These are phyloP conservation scores for Dictyostelium purpureum DNA, from an alignment of 78 protist species.

Conservation along the genomic window DNA sequence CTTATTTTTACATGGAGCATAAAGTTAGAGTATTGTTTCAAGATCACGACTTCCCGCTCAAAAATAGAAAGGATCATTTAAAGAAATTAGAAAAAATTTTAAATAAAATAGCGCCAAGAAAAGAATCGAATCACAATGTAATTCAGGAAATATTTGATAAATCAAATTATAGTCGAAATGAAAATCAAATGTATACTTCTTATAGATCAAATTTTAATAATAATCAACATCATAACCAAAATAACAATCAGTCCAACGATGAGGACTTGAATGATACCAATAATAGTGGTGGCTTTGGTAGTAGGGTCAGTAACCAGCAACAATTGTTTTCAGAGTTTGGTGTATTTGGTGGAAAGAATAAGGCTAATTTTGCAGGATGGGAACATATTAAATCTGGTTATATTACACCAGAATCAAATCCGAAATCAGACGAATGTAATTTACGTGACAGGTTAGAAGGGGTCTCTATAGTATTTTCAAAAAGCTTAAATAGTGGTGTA, in stretches of 20 bases:
- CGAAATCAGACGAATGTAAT: conserved; percentile 40
- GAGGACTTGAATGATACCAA: background rate
- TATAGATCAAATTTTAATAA: too few relatives aligned
- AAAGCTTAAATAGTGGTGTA: background rate
- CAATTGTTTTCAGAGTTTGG: conserved; percentile 1
- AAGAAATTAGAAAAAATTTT: conserved; percentile 2
- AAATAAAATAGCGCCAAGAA: background rate
- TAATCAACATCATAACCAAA: background rate
- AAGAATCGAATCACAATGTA: background rate
- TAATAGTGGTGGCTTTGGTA: too few relatives aligned
- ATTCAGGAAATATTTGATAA: conserved; percentile 18
- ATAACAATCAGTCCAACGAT: background rate
- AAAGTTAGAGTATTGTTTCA: conserved; percentile 33
- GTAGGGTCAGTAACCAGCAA: background rate
- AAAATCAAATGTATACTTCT: too few relatives aligned
- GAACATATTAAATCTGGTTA: conserved; percentile 52
- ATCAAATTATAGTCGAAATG: background rate
- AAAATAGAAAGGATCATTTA: background rate
- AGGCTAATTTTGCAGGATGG: conserved; percentile 40
- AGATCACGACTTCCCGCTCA: conserved; percentile 5
- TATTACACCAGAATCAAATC: conserved; percentile 48
- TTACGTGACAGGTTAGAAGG: conserved; percentile 24
- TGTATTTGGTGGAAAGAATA: conserved; percentile 17
- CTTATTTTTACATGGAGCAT: conserved; percentile 68
- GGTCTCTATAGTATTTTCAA: conserved; percentile 30